Conservation (phyloP, 495 filamentous ascomycete species). For the Cercophora newfieldiana region DNA sequence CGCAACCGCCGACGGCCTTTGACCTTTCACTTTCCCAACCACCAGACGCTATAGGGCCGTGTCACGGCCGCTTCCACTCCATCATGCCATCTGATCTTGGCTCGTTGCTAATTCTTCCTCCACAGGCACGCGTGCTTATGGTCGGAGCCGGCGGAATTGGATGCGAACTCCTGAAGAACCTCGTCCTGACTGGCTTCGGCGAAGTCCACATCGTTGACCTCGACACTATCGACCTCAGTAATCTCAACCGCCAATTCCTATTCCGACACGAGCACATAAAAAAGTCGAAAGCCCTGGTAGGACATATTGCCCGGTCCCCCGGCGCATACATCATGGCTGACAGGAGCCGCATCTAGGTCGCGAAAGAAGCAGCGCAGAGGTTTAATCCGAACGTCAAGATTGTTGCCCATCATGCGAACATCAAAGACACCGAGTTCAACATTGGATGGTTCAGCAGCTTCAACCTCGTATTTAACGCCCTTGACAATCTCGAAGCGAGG, state of each 20-base stretch:
- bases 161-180: slow-evolving; percentile 96
- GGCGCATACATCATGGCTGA: slow-evolving; percentile 2
- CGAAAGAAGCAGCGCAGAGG: slow-evolving; percentile 84
- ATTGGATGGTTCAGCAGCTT: slow-evolving; percentile 87
- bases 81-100: slow-evolving; percentile 2
- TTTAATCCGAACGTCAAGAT: slow-evolving; percentile 92
- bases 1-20: too few relatives aligned
- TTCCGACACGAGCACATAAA: slow-evolving; percentile 98
- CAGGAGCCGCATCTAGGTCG: slow-evolving; percentile 61
- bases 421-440: slow-evolving; percentile 90
- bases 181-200: slow-evolving; percentile 89
- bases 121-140: slow-evolving; percentile 83
- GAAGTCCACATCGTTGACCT: slow-evolving; percentile 96
- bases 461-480: slow-evolving; percentile 88
- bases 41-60: neutral
- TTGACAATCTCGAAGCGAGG: slow-evolving; percentile 93
- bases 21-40: neutral
- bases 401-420: slow-evolving; percentile 89
- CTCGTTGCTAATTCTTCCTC: slow-evolving; percentile 31
- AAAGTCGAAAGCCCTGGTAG: slow-evolving; percentile 90
- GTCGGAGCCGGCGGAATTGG: slow-evolving; percentile 97
- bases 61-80: slow-evolving; percentile 13
- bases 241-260: slow-evolving; percentile 96
- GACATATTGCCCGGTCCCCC: slow-evolving; percentile 27
- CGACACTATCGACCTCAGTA: slow-evolving; percentile 97